Base-by-base conservation (phyloP, 371 early-diverging fungal genomes). In the Fennellomyces sp. region DNA sequence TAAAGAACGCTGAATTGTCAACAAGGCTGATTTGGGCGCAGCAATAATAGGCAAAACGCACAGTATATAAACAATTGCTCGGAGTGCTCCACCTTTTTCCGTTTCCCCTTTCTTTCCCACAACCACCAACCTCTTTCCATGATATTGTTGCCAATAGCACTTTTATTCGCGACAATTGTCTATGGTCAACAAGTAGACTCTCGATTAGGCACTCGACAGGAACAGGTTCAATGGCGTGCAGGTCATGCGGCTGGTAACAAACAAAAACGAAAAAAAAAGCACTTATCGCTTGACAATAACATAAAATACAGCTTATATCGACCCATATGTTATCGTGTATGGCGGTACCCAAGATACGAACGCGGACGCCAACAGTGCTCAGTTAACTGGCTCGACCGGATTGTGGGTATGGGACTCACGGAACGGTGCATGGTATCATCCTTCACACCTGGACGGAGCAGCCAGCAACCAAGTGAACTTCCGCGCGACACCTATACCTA, bases 271-370 rank as follows among this genome's bases (percentile, higher is more conserved):
- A 19, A 30, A 17, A 45, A 13, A 12, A 15, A 23, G 29, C 2
- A 6, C 12, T 48, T n/a, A n/a, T n/a, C n/a, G n/a, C n/a, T n/a
- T n/a, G n/a, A n/a, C n/a, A n/a, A n/a, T n/a, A n/a, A n/a, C n/a
- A n/a, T 33, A 33, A 8, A 6, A 33, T 45, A 1, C 36, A 62
- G 62, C 62, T 2, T 62, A 56, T 30, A 50, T 62, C 36, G 56
- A 53, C 19, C 81, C 81, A 2, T 75, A 77, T 54, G 73, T 78
- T 5, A 64, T 80, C 38, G 25, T 80, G 11, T 78, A 77, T 48
- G 81, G 78, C 23, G 81, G 81, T 17, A 62, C 29, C 4, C 62
- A 63, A 17, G 56, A 60, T n/a, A 54, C 36, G 17, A 21, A 54
- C 6, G 28, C 38, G 5, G 55, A 58, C 15, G 31, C 55, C 31